A percentile compares a stretch with the other conserved stretches of the same genome.
Evolutionary conservation across 352 stramenopile genomes (phyloP).

Genomic region (Globisporangium middletonii): DNA sequence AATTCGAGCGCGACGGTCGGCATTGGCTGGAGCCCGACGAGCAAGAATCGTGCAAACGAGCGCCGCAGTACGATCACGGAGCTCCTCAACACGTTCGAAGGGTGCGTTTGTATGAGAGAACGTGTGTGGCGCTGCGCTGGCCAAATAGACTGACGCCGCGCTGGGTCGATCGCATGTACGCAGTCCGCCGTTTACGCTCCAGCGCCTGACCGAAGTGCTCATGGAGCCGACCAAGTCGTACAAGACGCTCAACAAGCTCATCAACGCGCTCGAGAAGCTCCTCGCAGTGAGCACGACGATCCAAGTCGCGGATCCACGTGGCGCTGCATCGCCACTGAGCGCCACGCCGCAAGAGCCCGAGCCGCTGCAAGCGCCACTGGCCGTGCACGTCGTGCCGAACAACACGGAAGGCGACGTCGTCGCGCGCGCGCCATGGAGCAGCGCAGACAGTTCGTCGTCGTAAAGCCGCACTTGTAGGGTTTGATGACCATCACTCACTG

Average conservation of each 20-base stretch:
- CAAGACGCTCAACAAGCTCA: slow-evolving; percentile 70
- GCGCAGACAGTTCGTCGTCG: slow-evolving; percentile 8
- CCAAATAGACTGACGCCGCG: background rate
- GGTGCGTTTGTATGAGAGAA: slow-evolving; percentile 11
- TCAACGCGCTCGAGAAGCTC: slow-evolving; percentile 81
- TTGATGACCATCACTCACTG: background rate
- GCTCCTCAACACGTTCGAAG: slow-evolving; percentile 60
- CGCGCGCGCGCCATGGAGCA: slow-evolving; percentile 39
- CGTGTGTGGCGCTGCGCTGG: no score
- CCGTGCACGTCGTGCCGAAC: slow-evolving; percentile 16
- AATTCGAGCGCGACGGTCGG: slow-evolving; percentile 19
- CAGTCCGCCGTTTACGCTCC: slow-evolving; percentile 76
- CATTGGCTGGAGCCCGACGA: slow-evolving; percentile 38
- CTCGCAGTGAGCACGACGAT: slow-evolving; percentile 66
- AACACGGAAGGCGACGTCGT: slow-evolving; percentile 31
- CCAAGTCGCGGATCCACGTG: slow-evolving; percentile 49
- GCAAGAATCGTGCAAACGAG: slow-evolving; percentile 45
- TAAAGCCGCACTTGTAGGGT: background rate
- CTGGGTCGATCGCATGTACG: background rate
- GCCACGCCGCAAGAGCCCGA: background rate
- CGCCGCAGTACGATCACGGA: slow-evolving; percentile 48
- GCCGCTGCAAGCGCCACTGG: slow-evolving; percentile 6
- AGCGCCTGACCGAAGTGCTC: slow-evolving; percentile 75
- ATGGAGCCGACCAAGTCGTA: slow-evolving; percentile 63
- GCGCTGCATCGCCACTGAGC: slow-evolving; percentile 2